Base-by-base conservation (phyloP, 345 rosid species). In the Brassica incana region DNA sequence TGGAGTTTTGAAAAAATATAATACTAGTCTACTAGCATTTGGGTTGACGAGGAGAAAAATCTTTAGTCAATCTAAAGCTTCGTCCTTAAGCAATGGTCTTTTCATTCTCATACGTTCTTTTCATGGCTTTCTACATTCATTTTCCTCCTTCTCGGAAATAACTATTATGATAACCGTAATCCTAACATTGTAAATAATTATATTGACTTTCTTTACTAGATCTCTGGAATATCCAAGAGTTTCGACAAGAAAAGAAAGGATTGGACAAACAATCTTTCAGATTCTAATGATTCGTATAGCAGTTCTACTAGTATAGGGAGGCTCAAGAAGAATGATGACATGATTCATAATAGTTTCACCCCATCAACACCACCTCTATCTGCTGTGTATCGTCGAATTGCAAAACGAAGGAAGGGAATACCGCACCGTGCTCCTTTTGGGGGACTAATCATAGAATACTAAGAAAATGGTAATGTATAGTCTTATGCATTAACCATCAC, bases 391-490 rank as follows among this genome's bases (percentile, higher is more conserved):
- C 82, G 78, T 69, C 83, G 90, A 16, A 80, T 86, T 0, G 86
- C 90, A 11, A 93, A 93, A 84, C 88, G 98, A 63, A 88, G 99
- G 71, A 95, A 95, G 84, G 98, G 99, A 20, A 89, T 93, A 9
- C 98, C 99, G 11, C 97, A 91, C 81, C 87, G 99, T 11, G 90
- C 98, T 65, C 99, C 99, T 0, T 84, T 92, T 86, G 96, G 97
- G 59, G 99, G 96, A 43, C 81, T 90, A 50, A 78, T 89, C 75
- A 85, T 90, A 87, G 92, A 95, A 69, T 95, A 88, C 82, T 93
- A 88, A 86, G 36, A 68, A 72, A 65, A 18, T 63, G 27, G 80
- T 33, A 65, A 75, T 50, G 50, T 79, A 67, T 72, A 72, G 73
- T 78, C 40, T 73, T 67, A 43, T 58, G 82, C 66, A 43, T 66